Evolutionary conservation across 2,329 filamentous ascomycete species (phyloP).

Genomic region (Escovopsis sp.): DNA sequence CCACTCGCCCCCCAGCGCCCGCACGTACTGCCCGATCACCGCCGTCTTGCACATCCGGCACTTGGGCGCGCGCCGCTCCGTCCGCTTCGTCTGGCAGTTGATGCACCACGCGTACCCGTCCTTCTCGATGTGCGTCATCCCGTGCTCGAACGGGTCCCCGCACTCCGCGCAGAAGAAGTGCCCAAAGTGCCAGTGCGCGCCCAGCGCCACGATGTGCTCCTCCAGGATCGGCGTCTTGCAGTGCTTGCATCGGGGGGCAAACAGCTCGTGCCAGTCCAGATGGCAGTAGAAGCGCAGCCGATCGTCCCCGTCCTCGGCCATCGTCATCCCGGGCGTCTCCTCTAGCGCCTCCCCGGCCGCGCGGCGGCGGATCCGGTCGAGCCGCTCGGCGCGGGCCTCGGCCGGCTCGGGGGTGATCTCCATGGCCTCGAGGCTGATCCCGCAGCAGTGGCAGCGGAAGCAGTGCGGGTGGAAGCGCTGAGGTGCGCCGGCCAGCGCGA

Average conservation of each 20-base stretch:
- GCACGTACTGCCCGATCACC: slow-evolving; percentile 79
- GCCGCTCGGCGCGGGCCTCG: slow-evolving; percentile 49
- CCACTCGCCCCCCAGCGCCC: slow-evolving; percentile 84
- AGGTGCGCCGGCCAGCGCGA: slow-evolving; percentile 57
- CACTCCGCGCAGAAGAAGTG: slow-evolving; percentile 99
- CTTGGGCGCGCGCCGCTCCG: slow-evolving; percentile 73
- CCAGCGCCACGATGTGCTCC: slow-evolving; percentile 85
- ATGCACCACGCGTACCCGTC: slow-evolving; percentile 97
- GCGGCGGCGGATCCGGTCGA: slow-evolving; percentile 55
- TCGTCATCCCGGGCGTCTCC: slow-evolving; percentile 47
- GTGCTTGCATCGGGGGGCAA: slow-evolving; percentile 82
- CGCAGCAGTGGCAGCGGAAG: slow-evolving; percentile 79
- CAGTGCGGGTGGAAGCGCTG: slow-evolving; percentile 86
- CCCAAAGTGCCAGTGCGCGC: slow-evolving; percentile 89
- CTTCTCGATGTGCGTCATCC: slow-evolving; percentile 69
- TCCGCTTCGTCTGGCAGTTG: slow-evolving; percentile 79
- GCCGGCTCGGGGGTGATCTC: slow-evolving; percentile 92
- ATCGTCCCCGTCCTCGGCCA: slow-evolving; percentile 57
- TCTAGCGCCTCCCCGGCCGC: slow-evolving; percentile 41
- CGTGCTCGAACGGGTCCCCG: slow-evolving; percentile 75
- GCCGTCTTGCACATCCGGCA: slow-evolving; percentile 73
- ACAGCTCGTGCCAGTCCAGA: slow-evolving; percentile 94
- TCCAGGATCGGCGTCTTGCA: slow-evolving; percentile 95
- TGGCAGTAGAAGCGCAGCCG: slow-evolving; percentile 85
- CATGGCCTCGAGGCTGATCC: slow-evolving; percentile 78